Evolutionary conservation across 306 rosid species (phyloP).

Genomic region (Vicia sativa): DNA sequence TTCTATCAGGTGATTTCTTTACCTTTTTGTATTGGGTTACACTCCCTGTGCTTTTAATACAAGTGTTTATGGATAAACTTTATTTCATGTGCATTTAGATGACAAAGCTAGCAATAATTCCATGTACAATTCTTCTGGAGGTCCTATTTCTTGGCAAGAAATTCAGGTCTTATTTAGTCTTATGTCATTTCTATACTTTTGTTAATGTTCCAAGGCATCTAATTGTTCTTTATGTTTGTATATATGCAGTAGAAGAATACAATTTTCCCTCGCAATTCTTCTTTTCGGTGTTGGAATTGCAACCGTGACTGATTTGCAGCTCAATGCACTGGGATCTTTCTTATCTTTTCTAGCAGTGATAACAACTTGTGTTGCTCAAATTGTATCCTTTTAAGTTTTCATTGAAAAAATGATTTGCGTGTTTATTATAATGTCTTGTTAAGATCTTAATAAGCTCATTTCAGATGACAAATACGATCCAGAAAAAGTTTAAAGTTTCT

Average conservation of each 20-base stretch:
- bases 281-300: slow-evolving; percentile 97
- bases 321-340: slow-evolving; percentile 81
- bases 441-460: slow-evolving; percentile 56
- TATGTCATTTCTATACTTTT: background rate
- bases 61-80: slow-evolving; percentile 38
- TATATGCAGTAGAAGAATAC: slow-evolving; percentile 57
- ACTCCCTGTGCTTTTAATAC: too few species aligned
- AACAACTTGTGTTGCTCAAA: slow-evolving; percentile 95
- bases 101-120: slow-evolving; percentile 70
- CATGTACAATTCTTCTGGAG: slow-evolving; percentile 60
- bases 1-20: slow-evolving; percentile 61
- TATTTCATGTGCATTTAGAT: slow-evolving; percentile 53
- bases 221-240: slow-evolving; percentile 9
- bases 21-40: too few species aligned
- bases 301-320: slow-evolving; percentile 89
- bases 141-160: slow-evolving; percentile 54
- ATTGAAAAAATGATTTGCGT: background rate
- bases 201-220: background rate
- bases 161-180: slow-evolving; percentile 51
- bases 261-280: slow-evolving; percentile 72
- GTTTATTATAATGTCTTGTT: slow-evolving; percentile 21
- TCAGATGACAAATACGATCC: slow-evolving; percentile 97
- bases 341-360: slow-evolving; percentile 81
- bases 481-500: slow-evolving; percentile 86
- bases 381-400: slow-evolving; percentile 68